Evolutionary conservation across 805 yeast genomes (phyloP).

Genomic region (Phaffomyces opuntiae): DNA sequence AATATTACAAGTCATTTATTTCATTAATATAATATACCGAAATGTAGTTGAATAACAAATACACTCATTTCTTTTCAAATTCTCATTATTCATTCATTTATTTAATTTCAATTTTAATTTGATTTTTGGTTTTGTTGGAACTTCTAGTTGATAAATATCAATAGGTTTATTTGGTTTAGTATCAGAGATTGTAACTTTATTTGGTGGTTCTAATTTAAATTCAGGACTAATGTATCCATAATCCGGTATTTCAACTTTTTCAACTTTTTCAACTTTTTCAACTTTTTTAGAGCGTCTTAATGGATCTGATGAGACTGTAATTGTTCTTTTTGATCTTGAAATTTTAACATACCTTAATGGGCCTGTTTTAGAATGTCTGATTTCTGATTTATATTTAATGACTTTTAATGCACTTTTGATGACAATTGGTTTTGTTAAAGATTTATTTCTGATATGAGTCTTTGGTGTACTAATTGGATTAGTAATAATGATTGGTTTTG

Average conservation of each 20-base stretch:
- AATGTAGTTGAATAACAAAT: no score
- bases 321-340: conserved; percentile 26
- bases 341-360: conserved; percentile 39
- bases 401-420: not conserved
- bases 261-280: not conserved
- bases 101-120: conserved; percentile 13
- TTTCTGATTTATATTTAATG: conserved; percentile 12
- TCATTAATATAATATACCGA: not conserved
- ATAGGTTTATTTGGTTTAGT: not conserved
- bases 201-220: no score
- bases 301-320: conserved; percentile 38
- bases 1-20: conserved; percentile 1
- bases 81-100: no score
- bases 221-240: no score
- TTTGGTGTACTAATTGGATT: not conserved
- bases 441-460: conserved; percentile 2
- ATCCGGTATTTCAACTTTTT: no score
- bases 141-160: not conserved
- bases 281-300: conserved; percentile 18
- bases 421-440: conserved; percentile 1
- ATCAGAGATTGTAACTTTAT: not conserved
- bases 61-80: no score
- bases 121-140: conserved; percentile 6
- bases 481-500: conserved; percentile 6
- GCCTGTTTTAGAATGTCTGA: conserved; percentile 16